Percentiles rank a stretch among this genome's conserved stretches.
These are phyloP conservation scores for Syncephalastrum racemosum DNA, from an alignment of 371 early-diverging fungal genomes.

Conservation along the genomic window DNA sequence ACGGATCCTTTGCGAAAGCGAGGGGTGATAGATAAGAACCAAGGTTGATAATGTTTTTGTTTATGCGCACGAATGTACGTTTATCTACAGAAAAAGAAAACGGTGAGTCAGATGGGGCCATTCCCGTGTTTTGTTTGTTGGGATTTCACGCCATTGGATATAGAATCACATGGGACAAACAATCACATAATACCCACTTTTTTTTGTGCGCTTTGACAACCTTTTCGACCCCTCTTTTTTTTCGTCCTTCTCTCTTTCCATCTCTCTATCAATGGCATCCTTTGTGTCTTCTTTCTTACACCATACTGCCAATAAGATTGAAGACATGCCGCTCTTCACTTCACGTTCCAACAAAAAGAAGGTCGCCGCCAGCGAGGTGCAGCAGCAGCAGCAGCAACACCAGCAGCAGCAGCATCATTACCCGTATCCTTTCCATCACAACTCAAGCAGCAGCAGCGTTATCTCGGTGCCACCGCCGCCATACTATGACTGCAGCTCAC, in stretches of 20 bases:
- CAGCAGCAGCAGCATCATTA: no score
- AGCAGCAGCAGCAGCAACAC: slow-evolving; percentile 2
- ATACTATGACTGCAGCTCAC: slow-evolving; percentile 7
- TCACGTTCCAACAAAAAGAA: slow-evolving; percentile 12
- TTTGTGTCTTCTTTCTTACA: slow-evolving; percentile 37
- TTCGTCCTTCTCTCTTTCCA: slow-evolving; percentile 9
- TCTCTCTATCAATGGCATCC: slow-evolving; percentile 22
- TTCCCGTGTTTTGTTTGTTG: no score
- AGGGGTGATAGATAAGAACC: no score
- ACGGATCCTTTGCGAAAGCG: no score
- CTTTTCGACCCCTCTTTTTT: background rate
- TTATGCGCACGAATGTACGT: no score
- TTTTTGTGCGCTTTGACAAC: background rate
- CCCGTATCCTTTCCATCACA: no score
- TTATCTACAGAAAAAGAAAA: no score
- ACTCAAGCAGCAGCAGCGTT: no score
- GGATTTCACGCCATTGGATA: no score
- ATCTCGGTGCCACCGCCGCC: slow-evolving; percentile 6
- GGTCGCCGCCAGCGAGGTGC: slow-evolving; percentile 8
- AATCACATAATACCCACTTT: background rate
- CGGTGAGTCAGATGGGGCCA: no score
- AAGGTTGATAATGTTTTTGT: no score
- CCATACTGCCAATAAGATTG: slow-evolving; percentile 26
- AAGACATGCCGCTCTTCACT: slow-evolving; percentile 17
- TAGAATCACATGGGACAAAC: no score